Base-by-base conservation (phyloP, 2,329 filamentous ascomycete genomes). In the Aspergillus pseudoviridinutans region DNA sequence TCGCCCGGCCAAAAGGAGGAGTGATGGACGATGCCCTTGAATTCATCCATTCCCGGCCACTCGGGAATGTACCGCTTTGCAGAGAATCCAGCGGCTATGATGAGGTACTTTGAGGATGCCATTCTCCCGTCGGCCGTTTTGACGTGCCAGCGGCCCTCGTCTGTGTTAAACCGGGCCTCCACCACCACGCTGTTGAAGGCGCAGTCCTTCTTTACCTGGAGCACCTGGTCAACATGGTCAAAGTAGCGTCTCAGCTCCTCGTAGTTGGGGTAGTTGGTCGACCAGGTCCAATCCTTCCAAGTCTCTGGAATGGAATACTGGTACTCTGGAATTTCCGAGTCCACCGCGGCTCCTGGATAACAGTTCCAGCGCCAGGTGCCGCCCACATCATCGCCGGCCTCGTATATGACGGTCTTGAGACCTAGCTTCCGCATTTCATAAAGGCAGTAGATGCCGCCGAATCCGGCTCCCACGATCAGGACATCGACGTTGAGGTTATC, bases 351-450 rank as follows among this genome's bases (percentile, higher is more conserved):
- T 0, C 82, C 83, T 0, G 81, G 83, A 61, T 84, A 85, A 62
- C 77, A 76, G 66, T 84, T 84, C 79, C 78, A 84, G 47, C 77
- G 70, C 84, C 84, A 86, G 0, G 77, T 80, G 25, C 82, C 83
- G 2, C 82, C 83, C 0, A 77, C 67, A 52, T 79, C 77, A 8
- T 75, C 75, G 10, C 79, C 83, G 0, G 81, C 80, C 59, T 86
- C 84, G 58, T 80, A 81, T 24, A 85, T 74, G 29, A 78, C 74
- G 1, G 75, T 71, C 12, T 78, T 79, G 29, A 79, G 67, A 0
- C 82, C 83, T 9, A 74, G 73, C 9, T 83, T 78, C 2, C 81
- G 79, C 10, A 84, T 75, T 0, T 77, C 76, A 61, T 83, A 79
- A 38, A 84, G 77, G 70, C 78, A 78, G 57, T 80, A 83, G 20